Evolutionary conservation across 2,329 filamentous ascomycete species (phyloP).

Genomic region (Aspergillus phoenicis): DNA sequence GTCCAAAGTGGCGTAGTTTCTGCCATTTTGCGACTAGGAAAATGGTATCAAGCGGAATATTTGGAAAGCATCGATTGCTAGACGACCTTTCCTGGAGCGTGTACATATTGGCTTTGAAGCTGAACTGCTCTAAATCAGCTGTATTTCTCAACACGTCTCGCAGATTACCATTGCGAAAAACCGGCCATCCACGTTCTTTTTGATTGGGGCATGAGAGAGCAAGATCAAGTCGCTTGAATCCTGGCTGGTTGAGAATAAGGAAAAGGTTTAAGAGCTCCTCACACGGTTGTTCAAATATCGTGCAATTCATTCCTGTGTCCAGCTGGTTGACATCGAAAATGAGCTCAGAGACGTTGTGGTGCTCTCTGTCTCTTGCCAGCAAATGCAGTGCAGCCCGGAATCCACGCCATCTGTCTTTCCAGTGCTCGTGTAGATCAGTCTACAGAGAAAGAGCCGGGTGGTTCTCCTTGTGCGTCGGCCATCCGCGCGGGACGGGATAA

Average conservation of each 20-base stretch:
- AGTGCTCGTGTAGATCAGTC: slow-evolving; percentile 10
- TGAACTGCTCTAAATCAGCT: neutral
- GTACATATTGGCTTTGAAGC: neutral
- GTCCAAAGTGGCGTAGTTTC: slow-evolving; percentile 34
- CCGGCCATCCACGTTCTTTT: neutral
- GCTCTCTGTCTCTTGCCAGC: slow-evolving; percentile 15
- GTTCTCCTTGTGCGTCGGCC: slow-evolving; percentile 23
- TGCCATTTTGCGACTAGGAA: slow-evolving; percentile 35
- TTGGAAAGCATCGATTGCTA: no score
- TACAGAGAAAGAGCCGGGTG: neutral
- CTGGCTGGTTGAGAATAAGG: slow-evolving; percentile 26
- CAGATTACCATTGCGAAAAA: neutral
- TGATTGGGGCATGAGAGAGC: slow-evolving; percentile 21
- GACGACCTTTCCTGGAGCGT: no score
- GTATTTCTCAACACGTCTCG: neutral
- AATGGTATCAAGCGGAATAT: slow-evolving; percentile 25
- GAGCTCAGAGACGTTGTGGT: slow-evolving; percentile 37
- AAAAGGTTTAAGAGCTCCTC: slow-evolving; percentile 30
- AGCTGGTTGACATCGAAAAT: slow-evolving; percentile 36
- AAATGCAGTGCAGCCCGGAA: slow-evolving; percentile 31
- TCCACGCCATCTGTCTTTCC: slow-evolving; percentile 34
- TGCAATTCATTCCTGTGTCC: slow-evolving; percentile 34
- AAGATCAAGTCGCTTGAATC: slow-evolving; percentile 34
- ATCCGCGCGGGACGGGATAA: slow-evolving; percentile 42
- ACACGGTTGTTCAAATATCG: slow-evolving; percentile 32